A percentile compares a stretch with the other conserved stretches of the same genome.
Evolutionary conservation across 2,329 filamentous ascomycete species (phyloP).

Genomic region (Ceratocystis cacaofunesta): DNA sequence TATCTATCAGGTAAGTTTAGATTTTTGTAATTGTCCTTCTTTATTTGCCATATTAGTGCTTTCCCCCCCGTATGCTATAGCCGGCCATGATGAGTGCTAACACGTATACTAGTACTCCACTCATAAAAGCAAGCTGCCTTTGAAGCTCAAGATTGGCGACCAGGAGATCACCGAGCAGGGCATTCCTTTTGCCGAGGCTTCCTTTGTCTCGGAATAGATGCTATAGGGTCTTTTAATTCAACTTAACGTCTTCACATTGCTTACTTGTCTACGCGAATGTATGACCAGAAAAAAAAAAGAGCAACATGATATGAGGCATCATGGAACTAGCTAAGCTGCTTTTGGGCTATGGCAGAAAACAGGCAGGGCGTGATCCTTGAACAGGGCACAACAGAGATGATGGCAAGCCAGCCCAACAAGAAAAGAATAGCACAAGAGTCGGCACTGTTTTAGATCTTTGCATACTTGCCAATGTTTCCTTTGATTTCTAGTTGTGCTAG

Average conservation of each 20-base stretch:
- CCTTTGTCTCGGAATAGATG: slow-evolving; percentile 63
- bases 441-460: background rate
- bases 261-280: slow-evolving; percentile 4
- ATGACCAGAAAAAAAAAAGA: background rate
- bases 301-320: background rate
- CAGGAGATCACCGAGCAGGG: slow-evolving; percentile 67
- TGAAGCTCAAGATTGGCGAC: slow-evolving; percentile 78
- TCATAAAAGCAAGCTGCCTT: slow-evolving; percentile 42
- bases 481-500: background rate
- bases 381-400: background rate
- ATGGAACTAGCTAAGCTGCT: background rate
- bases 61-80: background rate
- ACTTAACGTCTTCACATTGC: slow-evolving; percentile 19
- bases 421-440: background rate
- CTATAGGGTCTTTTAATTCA: slow-evolving; percentile 19
- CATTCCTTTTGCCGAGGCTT: slow-evolving; percentile 70
- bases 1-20: slow-evolving; percentile 65
- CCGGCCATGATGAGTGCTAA: slow-evolving; percentile 19
- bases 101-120: slow-evolving; percentile 48
- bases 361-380: background rate
- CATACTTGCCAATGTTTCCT: slow-evolving; percentile 1
- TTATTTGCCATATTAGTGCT: background rate
- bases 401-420: background rate
- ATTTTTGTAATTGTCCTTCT: background rate
- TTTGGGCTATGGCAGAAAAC: background rate